Percentiles rank a stretch among this genome's conserved stretches.
Evolutionary conservation across 805 yeast genomes (phyloP).

Genomic region (Ogataea wickerhamii): DNA sequence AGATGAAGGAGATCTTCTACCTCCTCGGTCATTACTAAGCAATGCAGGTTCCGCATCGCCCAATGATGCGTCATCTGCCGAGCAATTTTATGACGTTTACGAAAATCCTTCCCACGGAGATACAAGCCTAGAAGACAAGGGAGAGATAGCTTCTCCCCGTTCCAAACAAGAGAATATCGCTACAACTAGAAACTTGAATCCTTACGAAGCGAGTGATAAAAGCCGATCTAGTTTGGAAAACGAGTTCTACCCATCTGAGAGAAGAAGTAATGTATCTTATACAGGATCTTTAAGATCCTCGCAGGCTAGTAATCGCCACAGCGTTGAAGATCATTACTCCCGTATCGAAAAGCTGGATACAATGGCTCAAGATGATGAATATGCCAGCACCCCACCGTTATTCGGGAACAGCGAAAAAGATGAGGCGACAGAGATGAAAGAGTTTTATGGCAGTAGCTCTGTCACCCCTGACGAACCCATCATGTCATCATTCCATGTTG

Average conservation of each 20-base stretch:
- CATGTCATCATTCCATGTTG: background rate
- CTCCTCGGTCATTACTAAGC: background rate
- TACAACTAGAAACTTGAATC: too few species aligned
- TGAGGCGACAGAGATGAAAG: background rate
- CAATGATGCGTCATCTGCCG: background rate
- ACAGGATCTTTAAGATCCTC: background rate
- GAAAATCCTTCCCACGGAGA: background rate
- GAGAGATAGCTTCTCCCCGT: background rate
- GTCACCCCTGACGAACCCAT: background rate
- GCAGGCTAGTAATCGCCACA: slow-evolving; percentile 3
- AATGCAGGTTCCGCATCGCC: background rate
- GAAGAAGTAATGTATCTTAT: background rate
- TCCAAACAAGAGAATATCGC: too few species aligned
- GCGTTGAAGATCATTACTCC: slow-evolving; percentile 3
- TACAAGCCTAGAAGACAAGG: background rate
- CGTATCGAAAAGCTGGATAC: background rate
- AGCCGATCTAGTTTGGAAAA: slow-evolving; percentile 6
- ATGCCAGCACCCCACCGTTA: background rate
- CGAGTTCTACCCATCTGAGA: slow-evolving; percentile 14
- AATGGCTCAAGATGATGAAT: background rate
- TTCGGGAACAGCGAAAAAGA: background rate
- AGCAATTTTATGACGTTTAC: background rate
- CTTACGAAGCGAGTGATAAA: too few species aligned
- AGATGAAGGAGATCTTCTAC: background rate
- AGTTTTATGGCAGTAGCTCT: background rate